These are phyloP conservation scores for Kuraishia hungarica DNA, from an alignment of 805 yeast genomes.

Conservation along the genomic window DNA sequence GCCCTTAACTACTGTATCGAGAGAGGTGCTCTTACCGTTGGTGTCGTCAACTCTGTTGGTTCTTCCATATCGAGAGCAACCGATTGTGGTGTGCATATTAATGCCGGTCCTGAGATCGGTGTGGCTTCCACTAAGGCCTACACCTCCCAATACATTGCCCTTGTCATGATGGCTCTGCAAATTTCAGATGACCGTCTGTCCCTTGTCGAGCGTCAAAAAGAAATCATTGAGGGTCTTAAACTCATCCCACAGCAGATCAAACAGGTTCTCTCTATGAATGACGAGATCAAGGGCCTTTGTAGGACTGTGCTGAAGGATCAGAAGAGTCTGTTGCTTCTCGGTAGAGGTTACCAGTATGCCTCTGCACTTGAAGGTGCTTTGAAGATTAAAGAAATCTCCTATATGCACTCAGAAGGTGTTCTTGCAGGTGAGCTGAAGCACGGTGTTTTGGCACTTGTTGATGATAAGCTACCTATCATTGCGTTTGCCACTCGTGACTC, in stretches of 20 bases:
- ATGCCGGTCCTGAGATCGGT: constrained; percentile 99
- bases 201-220: constrained; percentile 63
- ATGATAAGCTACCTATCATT: constrained; percentile 86
- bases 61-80: constrained; percentile 95
- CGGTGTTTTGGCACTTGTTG: constrained; percentile 95
- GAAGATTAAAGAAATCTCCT: constrained; percentile 95
- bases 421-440: constrained; percentile 98
- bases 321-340: constrained; percentile 82
- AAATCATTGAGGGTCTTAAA: constrained; percentile 80
- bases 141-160: constrained; percentile 95
- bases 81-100: constrained; percentile 98
- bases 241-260: constrained; percentile 80
- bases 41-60: constrained; percentile 96
- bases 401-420: constrained; percentile 99
- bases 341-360: constrained; percentile 97
- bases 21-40: constrained; percentile 95
- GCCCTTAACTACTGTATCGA: constrained; percentile 94
- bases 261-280: constrained; percentile 65
- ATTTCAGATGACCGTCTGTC: constrained; percentile 87
- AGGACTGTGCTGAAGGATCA: constrained; percentile 64
- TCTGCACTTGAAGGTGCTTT: constrained; percentile 98
- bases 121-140: constrained; percentile 99
- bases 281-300: constrained; percentile 68
- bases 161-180: constrained; percentile 95
- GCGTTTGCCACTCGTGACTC: constrained; percentile 96